A percentile compares a stretch with the other conserved stretches of the same genome.
These are phyloP conservation scores for Suillus bovinus DNA, from an alignment of 768 basidiomycete genomes.

Conservation along the genomic window DNA sequence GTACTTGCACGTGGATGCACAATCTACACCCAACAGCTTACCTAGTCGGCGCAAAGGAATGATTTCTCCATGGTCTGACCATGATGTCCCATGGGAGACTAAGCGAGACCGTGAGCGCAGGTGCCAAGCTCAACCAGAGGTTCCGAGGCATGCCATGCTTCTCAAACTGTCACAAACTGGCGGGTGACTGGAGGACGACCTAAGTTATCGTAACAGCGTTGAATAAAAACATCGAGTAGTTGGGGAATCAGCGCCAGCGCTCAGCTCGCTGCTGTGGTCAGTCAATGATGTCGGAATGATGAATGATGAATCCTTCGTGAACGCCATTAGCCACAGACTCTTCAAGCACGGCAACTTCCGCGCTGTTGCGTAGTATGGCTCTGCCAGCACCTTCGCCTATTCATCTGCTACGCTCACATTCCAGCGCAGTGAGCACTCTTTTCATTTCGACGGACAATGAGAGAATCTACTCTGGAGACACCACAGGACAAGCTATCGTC, in stretches of 20 bases:
- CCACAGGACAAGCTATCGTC: slow-evolving; percentile 71
- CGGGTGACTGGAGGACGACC: too few relatives aligned
- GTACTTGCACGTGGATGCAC: neutral
- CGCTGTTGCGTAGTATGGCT: slow-evolving; percentile 2
- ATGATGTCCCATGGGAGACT: neutral
- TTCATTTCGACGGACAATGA: slow-evolving; percentile 72
- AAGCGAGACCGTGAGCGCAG: neutral
- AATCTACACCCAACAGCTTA: neutral
- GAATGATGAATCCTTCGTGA: too few relatives aligned
- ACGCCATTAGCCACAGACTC: too few relatives aligned
- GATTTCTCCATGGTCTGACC: neutral
- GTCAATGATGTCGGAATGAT: too few relatives aligned
- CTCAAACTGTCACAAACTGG: too few relatives aligned
- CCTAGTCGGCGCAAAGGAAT: neutral
- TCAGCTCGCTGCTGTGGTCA: too few relatives aligned
- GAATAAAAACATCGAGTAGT: too few relatives aligned
- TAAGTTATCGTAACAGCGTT: too few relatives aligned
- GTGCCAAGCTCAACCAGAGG: neutral
- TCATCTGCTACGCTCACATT: slow-evolving; percentile 77
- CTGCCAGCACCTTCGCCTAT: slow-evolving; percentile 54
- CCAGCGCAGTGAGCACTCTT: slow-evolving; percentile 58
- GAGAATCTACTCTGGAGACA: slow-evolving; percentile 85
- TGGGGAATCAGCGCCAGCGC: too few relatives aligned
- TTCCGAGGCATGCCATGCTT: neutral
- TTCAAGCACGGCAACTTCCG: slow-evolving; percentile 1